Percentiles rank a stretch among this genome's conserved stretches.
phyloP scores from a whole-genome alignment of 371 early-diverging fungal genomes.

The Zopfochytrium polystomum region DNA sequence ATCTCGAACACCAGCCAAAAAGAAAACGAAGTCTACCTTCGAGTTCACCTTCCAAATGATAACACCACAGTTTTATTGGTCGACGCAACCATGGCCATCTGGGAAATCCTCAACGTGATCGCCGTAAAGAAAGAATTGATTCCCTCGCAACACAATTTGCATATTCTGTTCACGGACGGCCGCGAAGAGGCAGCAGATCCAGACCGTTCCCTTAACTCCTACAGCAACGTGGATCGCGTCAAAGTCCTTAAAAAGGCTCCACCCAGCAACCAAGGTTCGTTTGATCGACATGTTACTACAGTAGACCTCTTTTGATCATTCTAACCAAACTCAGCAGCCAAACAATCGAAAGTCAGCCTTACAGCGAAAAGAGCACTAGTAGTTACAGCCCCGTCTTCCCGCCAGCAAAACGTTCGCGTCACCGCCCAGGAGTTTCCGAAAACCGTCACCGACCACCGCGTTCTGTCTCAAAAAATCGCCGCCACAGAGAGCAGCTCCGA shows the following conservation, averaged over 20 bases:
- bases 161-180: constrained; percentile 29
- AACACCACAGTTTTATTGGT: constrained; percentile 39
- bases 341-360: not conserved
- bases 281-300: not conserved
- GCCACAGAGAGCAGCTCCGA: constrained; percentile 7
- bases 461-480: constrained; percentile 10
- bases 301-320: not conserved
- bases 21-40: constrained; percentile 26
- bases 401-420: constrained; percentile 19
- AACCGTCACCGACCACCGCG: constrained; percentile 33
- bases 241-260: constrained; percentile 10
- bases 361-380: constrained; percentile 1
- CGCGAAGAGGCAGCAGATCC: constrained; percentile 25
- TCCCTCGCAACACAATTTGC: constrained; percentile 27
- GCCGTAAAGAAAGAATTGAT: constrained; percentile 38
- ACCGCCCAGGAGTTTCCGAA: constrained; percentile 34
- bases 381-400: constrained; percentile 29
- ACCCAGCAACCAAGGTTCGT: not conserved
- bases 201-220: constrained; percentile 15
- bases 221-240: constrained; percentile 25
- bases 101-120: constrained; percentile 38
- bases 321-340: too few relatives aligned
- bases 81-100: constrained; percentile 35
- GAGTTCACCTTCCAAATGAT: constrained; percentile 40
- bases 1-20: not conserved